Evolutionary conservation across 2,329 filamentous ascomycete genomes (phyloP).

Genomic region (Aspergillus flavus): DNA sequence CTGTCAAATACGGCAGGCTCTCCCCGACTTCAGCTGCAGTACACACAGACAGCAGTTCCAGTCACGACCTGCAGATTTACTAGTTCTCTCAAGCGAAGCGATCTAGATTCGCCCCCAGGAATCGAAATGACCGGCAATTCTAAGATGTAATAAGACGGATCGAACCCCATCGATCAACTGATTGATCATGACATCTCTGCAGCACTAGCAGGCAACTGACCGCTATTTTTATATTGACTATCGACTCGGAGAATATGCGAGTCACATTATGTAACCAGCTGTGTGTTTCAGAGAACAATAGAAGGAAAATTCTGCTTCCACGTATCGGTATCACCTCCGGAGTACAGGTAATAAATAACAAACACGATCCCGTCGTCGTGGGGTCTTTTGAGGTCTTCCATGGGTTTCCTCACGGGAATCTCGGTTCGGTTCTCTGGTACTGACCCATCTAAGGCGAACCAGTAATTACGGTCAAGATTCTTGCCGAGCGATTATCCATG

Average conservation of each 20-base stretch:
- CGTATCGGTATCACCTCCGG: background rate
- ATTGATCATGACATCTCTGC: background rate
- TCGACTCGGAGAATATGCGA: background rate
- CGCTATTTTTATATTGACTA: slow-evolving; percentile 5
- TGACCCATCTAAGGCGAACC: background rate
- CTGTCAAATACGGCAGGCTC: background rate
- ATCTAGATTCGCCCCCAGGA: background rate
- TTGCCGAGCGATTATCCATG: background rate
- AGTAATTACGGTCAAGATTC: background rate
- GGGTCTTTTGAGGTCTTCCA: background rate
- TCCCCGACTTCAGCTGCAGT: background rate
- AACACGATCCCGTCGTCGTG: background rate
- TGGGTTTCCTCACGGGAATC: slow-evolving; percentile 1
- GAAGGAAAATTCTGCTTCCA: background rate
- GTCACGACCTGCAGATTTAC: background rate
- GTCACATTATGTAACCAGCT: background rate
- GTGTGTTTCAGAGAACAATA: slow-evolving; percentile 1
- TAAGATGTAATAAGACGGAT: background rate
- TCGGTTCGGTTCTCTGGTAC: background rate
- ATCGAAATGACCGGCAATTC: background rate
- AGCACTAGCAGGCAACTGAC: background rate
- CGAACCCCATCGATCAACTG: background rate
- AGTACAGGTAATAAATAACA: slow-evolving; percentile 1
- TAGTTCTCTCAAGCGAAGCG: background rate
- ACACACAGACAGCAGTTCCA: background rate